A percentile compares a stretch with the other conserved stretches of the same genome.
These are phyloP conservation scores for Kokia cookei DNA, from an alignment of 441 rosid genomes.

Conservation along the genomic window DNA sequence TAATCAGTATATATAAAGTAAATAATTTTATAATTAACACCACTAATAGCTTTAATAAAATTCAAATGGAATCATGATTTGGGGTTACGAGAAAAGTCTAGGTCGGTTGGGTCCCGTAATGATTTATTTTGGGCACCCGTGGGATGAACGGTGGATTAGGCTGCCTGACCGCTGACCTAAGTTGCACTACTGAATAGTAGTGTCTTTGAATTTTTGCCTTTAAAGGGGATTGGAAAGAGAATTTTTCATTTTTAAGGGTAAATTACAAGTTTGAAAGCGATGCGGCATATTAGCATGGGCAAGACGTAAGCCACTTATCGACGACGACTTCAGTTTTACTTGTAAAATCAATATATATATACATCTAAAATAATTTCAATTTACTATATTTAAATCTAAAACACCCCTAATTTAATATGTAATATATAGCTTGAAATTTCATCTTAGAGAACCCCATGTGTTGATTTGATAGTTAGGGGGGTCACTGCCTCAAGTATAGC, in stretches of 20 bases:
- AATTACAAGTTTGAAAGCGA: conserved; percentile 25
- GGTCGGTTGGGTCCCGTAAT: conserved; percentile 50
- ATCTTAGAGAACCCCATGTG: no score
- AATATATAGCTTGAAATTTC: no score
- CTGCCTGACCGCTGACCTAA: conserved; percentile 38
- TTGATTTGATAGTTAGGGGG: no score
- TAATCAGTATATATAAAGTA: not conserved
- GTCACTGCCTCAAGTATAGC: no score
- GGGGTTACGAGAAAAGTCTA: conserved; percentile 58
- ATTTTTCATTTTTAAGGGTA: conserved; percentile 15
- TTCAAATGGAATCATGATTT: conserved; percentile 51
- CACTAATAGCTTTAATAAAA: conserved; percentile 3
- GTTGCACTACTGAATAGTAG: not conserved
- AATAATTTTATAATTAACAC: not conserved
- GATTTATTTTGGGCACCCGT: conserved; percentile 46
- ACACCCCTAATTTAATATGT: no score
- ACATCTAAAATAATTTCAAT: not conserved
- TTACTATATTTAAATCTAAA: no score
- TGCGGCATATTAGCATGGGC: not conserved
- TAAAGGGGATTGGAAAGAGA: not conserved
- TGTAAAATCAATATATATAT: no score
- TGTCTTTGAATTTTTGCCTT: not conserved
- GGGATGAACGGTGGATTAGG: conserved; percentile 16
- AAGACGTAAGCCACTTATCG: conserved; percentile 31
- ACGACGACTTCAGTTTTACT: conserved; percentile 29